A percentile compares a stretch with the other conserved stretches of the same genome.
Conservation (phyloP, 2,329 filamentous ascomycete species). For the Fusarium buharicum region DNA sequence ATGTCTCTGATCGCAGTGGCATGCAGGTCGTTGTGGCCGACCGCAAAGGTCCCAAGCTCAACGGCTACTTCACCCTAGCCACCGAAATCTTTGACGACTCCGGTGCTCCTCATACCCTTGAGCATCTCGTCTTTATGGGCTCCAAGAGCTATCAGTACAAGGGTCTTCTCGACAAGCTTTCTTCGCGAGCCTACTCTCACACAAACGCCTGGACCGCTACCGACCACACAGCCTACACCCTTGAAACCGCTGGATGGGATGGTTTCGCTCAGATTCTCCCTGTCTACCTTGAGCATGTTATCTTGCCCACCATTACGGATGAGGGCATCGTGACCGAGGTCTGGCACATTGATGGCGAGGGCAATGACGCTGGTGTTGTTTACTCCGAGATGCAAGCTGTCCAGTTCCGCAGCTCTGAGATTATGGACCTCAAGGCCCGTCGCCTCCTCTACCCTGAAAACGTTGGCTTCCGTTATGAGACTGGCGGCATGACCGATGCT, state of each 20-base stretch:
- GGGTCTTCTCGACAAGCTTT: constrained; percentile 92
- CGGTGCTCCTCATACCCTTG: constrained; percentile 87
- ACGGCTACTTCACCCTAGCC: constrained; percentile 93
- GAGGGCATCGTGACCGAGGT: constrained; percentile 95
- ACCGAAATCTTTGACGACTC: constrained; percentile 99
- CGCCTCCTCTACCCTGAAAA: constrained; percentile 87
- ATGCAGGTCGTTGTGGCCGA: constrained; percentile 95
- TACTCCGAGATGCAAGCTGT: constrained; percentile 99
- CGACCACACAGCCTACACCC: constrained; percentile 94
- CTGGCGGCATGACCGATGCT: constrained; percentile 96
- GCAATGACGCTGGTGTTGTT: constrained; percentile 95
- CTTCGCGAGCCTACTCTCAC: constrained; percentile 89
- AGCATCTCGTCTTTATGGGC: constrained; percentile 87
- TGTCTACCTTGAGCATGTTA: constrained; percentile 93
- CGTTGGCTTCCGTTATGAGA: constrained; percentile 95
- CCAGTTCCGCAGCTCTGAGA: constrained; percentile 82
- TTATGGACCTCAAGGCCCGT: constrained; percentile 87
- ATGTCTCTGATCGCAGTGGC: constrained; percentile 93
- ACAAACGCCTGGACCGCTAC: constrained; percentile 98
- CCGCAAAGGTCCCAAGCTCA: constrained; percentile 91
- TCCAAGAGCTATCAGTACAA: constrained; percentile 95
- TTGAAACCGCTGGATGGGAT: constrained; percentile 96
- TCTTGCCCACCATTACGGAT: constrained; percentile 91
- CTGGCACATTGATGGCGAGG: constrained; percentile 91
- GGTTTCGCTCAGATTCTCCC: constrained; percentile 95